Percentiles rank a stretch among this genome's conserved stretches.
phyloP scores from a whole-genome alignment of 163 green algal genomes.

The Smithsoniella earleae region DNA sequence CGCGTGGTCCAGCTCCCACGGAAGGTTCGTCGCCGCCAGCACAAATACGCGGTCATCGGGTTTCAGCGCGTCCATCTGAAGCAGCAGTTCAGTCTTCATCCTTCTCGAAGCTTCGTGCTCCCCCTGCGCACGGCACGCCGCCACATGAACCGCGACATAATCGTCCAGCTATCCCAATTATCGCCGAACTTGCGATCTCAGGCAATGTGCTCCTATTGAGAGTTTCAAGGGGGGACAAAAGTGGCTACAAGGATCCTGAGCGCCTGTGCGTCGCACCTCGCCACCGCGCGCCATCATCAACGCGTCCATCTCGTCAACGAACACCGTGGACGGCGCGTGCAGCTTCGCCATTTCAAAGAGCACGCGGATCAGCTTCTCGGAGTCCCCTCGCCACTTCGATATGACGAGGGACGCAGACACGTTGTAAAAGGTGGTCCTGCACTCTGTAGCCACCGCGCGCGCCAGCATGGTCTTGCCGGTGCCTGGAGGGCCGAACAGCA shows the following conservation, averaged over 20 bases:
- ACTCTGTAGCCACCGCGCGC: conserved; percentile 81
- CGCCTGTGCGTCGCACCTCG: conserved; percentile 5
- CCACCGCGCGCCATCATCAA: conserved; percentile 38
- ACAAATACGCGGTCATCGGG: conserved; percentile 55
- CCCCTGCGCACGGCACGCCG: conserved; percentile 38
- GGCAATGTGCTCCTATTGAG: too few relatives aligned
- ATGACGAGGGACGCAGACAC: conserved; percentile 71
- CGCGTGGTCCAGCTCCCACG: conserved; percentile 66
- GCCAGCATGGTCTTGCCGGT: conserved; percentile 85
- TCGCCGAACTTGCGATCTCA: too few relatives aligned
- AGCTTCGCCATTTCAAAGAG: conserved; percentile 71
- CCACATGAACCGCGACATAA: conserved; percentile 39
- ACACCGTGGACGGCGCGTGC: conserved; percentile 57
- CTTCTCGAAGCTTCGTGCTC: conserved; percentile 75
- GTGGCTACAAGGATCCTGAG: too few relatives aligned
- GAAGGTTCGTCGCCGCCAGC: conserved; percentile 61
- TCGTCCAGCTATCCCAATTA: too few relatives aligned
- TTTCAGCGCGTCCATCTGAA: conserved; percentile 69
- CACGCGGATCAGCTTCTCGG: conserved; percentile 64
- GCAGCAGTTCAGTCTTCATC: conserved; percentile 82
- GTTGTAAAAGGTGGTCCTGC: conserved; percentile 82
- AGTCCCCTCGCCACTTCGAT: conserved; percentile 74
- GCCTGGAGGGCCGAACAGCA: conserved; percentile 76
- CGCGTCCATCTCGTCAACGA: conserved; percentile 64
- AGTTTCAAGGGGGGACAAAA: too few relatives aligned